Base-by-base conservation (phyloP, 345 rosid genomes). In the Jatropha curcas region DNA sequence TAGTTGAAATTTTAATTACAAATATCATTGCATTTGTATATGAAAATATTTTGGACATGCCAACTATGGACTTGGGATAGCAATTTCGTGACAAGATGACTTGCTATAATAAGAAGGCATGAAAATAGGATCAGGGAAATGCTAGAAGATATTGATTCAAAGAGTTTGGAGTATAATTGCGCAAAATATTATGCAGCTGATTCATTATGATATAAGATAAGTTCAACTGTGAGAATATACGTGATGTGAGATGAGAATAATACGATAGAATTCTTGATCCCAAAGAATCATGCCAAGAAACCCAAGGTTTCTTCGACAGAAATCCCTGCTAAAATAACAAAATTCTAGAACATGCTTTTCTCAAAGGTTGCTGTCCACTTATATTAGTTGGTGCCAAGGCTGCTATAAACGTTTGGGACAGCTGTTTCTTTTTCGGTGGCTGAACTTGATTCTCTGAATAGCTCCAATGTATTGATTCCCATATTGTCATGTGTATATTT, bases 221-320 rank as follows among this genome's bases (percentile, higher is more conserved):
- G 50, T 64, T 64, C n/a, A 64, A 25, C 53, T 41, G 68, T 41
- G 52, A 62, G 67, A 37, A 11, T 41, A 41, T 17, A 24, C 43
- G 17, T 20, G 14, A 34, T 10, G 6, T 34, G 10, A 34, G 51
- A 22, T 41, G 9, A 65, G n/a, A n/a, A n/a, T n/a, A n/a, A n/a
- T n/a, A n/a, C n/a, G n/a, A n/a, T n/a, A n/a, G n/a, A n/a, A n/a
- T n/a, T n/a, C n/a, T n/a, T n/a, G n/a, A n/a, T n/a, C n/a, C n/a
- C n/a, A n/a, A n/a, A n/a, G n/a, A n/a, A n/a, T n/a, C n/a, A n/a
- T n/a, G n/a, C n/a, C n/a, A n/a, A n/a, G n/a, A n/a, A n/a, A n/a
- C n/a, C n/a, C n/a, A n/a, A n/a, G n/a, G n/a, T n/a, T n/a, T n/a
- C n/a, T n/a, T n/a, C n/a, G n/a, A n/a, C n/a, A n/a, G n/a, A n/a